phyloP scores from a whole-genome alignment of 164 flowering plant genomes.

The Chloranthus sessilifolius region DNA sequence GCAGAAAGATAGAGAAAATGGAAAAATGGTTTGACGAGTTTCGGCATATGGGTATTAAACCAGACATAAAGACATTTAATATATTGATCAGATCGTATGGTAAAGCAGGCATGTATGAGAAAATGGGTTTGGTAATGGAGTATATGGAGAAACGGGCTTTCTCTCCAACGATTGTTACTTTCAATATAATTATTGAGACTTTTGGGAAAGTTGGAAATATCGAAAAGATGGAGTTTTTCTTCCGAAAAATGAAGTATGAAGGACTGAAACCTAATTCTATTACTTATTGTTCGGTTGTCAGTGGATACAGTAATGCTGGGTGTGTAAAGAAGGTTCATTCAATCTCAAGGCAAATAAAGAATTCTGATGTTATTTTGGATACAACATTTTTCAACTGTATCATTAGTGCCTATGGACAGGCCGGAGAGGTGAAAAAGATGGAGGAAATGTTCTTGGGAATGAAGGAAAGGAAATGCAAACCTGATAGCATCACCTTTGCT shows the following conservation, averaged over 20 bases:
- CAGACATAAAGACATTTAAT: slow-evolving; percentile 69
- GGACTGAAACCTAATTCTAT: slow-evolving; percentile 82
- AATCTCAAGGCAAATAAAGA: slow-evolving; percentile 66
- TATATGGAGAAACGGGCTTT: slow-evolving; percentile 73
- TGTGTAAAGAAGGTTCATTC: slow-evolving; percentile 44
- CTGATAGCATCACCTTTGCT: slow-evolving; percentile 65
- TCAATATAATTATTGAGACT: slow-evolving; percentile 58
- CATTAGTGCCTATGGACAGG: slow-evolving; percentile 72
- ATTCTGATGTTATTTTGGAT: slow-evolving; percentile 72
- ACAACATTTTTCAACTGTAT: slow-evolving; percentile 79
- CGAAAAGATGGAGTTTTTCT: slow-evolving; percentile 68
- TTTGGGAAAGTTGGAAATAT: slow-evolving; percentile 63
- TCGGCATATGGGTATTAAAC: slow-evolving; percentile 65
- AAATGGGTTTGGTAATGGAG: slow-evolving; percentile 58
- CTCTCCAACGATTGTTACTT: slow-evolving; percentile 65
- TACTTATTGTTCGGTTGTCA: slow-evolving; percentile 79
- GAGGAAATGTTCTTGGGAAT: slow-evolving; percentile 47
- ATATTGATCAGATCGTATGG: slow-evolving; percentile 79
- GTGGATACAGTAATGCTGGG: slow-evolving; percentile 62
- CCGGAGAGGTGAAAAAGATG: slow-evolving; percentile 59
- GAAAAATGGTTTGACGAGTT: slow-evolving; percentile 85
- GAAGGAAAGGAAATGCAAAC: slow-evolving; percentile 55
- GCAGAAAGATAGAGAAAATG: slow-evolving; percentile 58
- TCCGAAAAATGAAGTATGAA: slow-evolving; percentile 64
- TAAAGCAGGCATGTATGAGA: slow-evolving; percentile 54